Percentiles rank a stretch among this genome's conserved stretches.
Conservation (phyloP, 2,329 filamentous ascomycete species). For the Alternaria rosae region DNA sequence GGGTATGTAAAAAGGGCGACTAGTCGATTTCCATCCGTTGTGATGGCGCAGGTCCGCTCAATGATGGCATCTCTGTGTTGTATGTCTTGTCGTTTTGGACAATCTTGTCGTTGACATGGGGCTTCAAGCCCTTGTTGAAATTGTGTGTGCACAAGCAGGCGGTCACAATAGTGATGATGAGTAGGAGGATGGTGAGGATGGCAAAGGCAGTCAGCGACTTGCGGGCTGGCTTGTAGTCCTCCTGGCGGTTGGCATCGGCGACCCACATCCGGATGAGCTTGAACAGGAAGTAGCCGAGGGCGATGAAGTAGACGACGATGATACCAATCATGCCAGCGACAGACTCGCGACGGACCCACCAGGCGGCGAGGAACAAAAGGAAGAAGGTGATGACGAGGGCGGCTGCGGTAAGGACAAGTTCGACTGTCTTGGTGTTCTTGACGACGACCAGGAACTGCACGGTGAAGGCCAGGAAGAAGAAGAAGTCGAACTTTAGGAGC, state of each 20-base stretch:
- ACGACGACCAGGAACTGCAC: slow-evolving; percentile 98
- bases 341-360: slow-evolving; percentile 84
- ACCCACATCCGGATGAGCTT: slow-evolving; percentile 97
- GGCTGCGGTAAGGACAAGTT: slow-evolving; percentile 85
- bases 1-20: slow-evolving; percentile 16
- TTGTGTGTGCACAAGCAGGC: slow-evolving; percentile 88
- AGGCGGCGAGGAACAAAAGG: slow-evolving; percentile 85
- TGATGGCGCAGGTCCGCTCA: slow-evolving; percentile 54
- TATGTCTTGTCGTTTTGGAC: slow-evolving; percentile 59
- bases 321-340: slow-evolving; percentile 77
- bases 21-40: slow-evolving; percentile 54
- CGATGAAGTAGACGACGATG: slow-evolving; percentile 87
- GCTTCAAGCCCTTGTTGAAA: slow-evolving; percentile 88
- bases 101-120: slow-evolving; percentile 74
- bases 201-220: slow-evolving; percentile 92
- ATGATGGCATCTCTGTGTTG: slow-evolving; percentile 57
- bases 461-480: slow-evolving; percentile 99
- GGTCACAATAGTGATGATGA: slow-evolving; percentile 87
- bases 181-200: slow-evolving; percentile 86
- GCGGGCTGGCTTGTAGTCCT: slow-evolving; percentile 77
- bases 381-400: slow-evolving; percentile 91
- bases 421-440: slow-evolving; percentile 68
- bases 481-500: slow-evolving; percentile 98
- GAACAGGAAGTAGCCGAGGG: slow-evolving; percentile 94
- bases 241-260: slow-evolving; percentile 54